Base-by-base conservation (phyloP, 225 moss, liverwort and hornwort species). In the Ulota crispa region DNA sequence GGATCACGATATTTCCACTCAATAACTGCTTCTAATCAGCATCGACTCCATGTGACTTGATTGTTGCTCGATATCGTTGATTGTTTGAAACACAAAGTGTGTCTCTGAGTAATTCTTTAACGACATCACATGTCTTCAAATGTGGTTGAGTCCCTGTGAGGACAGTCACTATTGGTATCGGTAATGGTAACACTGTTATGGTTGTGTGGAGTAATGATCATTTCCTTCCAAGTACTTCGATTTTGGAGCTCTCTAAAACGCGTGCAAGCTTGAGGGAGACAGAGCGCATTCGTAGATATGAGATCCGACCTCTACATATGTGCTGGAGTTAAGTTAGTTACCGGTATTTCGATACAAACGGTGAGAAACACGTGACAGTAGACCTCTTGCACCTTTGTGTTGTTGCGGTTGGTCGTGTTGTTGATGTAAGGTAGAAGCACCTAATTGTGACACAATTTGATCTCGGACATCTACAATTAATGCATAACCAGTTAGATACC, bases 281-380 rank as follows among this genome's bases (percentile, higher is more conserved):
- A 66, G 20, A 60, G 73, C 7, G 18, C 61, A 23, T 61, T 79
- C 76, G 30, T 82, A 82, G 79, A 82, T 85, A 43, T 72, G 64
- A 24, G 69, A 39, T 54, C 23, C 20, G 34, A 72, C 62, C 9
- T 82, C 72, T 85, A 82, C 71, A 27, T 11, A 41, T 10, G 16
- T 20, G 73, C 72, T 66, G 36, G 76, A 85, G 75, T 87, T 82
- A 77, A 85, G 75, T 87, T 82, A 77, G 80, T 85, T 88, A 82
- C 69, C 27, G 37, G 68, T 82, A 77, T 80, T 80, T 72, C 64
- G 43, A 27, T 10, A 16, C 68, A 27, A 45, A 53, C 27, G 53
- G 39, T 78, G 47, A 76, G 54, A 71, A 71, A 71, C 41, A 79
- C 31, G 67, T 56, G 34, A 55, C 20, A 53, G 63, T 24, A 53